Conservation (phyloP, 2,329 filamentous ascomycete genomes). For the Claviceps pusilla region DNA sequence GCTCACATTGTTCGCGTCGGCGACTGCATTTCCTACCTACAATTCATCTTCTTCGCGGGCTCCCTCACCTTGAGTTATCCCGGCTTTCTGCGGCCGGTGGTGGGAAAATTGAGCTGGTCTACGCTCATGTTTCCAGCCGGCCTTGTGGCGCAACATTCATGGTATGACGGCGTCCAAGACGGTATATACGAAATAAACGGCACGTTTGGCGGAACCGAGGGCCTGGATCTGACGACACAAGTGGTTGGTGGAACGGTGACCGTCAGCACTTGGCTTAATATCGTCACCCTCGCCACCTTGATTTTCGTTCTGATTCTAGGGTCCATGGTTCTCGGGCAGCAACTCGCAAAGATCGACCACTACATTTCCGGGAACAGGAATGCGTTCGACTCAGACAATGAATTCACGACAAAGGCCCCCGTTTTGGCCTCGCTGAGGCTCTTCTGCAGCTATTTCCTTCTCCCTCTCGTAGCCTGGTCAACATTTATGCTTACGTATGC, state of each 20-base stretch:
- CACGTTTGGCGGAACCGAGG: slow-evolving; percentile 38
- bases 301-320: slow-evolving; percentile 44
- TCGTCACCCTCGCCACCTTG: slow-evolving; percentile 48
- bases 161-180: slow-evolving; percentile 23
- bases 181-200: slow-evolving; percentile 53
- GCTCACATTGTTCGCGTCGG: slow-evolving; percentile 8
- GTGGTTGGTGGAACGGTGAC: slow-evolving; percentile 49
- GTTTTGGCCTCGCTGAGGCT: slow-evolving; percentile 44
- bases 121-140: slow-evolving; percentile 41
- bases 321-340: slow-evolving; percentile 29
- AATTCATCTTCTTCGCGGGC: slow-evolving; percentile 58
- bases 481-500: slow-evolving; percentile 48
- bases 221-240: slow-evolving; percentile 52
- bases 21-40: slow-evolving; percentile 59
- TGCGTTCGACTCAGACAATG: not conserved
- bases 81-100: slow-evolving; percentile 56
- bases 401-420: slow-evolving; percentile 1
- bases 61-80: slow-evolving; percentile 57
- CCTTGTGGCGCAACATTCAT: slow-evolving; percentile 9
- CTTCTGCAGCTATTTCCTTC: slow-evolving; percentile 60
- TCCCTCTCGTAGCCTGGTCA: slow-evolving; percentile 56
- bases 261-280: slow-evolving; percentile 52
- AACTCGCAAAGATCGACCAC: not conserved
- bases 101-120: slow-evolving; percentile 28
- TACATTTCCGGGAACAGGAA: not conserved